Conservation (phyloP, 352 stramenopile species). For the Plasmopara muralis region DNA sequence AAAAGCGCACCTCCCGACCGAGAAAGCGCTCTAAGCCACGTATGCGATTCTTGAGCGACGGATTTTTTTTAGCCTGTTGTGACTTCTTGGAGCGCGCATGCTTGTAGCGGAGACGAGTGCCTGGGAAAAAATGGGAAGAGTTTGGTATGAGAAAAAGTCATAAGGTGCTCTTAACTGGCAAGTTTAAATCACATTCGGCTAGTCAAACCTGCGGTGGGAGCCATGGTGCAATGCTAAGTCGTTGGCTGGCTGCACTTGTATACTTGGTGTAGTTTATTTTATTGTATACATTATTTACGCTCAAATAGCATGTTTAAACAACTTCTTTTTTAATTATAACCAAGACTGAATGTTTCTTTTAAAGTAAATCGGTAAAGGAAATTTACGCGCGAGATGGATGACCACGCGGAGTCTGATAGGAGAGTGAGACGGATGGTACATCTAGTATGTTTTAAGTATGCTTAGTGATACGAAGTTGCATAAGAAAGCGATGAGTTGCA, state of each 20-base stretch:
- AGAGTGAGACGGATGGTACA: too few species aligned
- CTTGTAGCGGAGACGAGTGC: constrained; percentile 70
- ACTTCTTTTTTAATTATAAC: too few species aligned
- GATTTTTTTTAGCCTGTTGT: constrained; percentile 55
- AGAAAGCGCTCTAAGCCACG: constrained; percentile 73
- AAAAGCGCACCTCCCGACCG: constrained; percentile 42
- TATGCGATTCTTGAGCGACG: constrained; percentile 81
- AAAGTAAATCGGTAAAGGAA: too few species aligned
- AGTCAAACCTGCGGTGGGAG: constrained; percentile 40
- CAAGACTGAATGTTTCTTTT: too few species aligned
- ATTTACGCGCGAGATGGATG: too few species aligned
- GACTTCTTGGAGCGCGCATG: constrained; percentile 47
- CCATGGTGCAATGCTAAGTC: constrained; percentile 24
- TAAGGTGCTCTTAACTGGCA: not conserved
- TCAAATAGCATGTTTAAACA: too few species aligned
- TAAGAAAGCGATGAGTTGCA: too few species aligned
- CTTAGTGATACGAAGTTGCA: too few species aligned
- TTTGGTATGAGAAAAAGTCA: not conserved
- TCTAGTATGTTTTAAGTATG: too few species aligned
- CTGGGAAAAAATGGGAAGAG: constrained; percentile 13
- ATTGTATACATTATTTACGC: too few species aligned
- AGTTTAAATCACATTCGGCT: not conserved
- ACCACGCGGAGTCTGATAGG: too few species aligned
- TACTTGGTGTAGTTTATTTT: too few species aligned
- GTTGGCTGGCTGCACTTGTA: not conserved